phyloP scores from a whole-genome alignment of 345 rosid genomes.

The Sisymbrium altissimum region DNA sequence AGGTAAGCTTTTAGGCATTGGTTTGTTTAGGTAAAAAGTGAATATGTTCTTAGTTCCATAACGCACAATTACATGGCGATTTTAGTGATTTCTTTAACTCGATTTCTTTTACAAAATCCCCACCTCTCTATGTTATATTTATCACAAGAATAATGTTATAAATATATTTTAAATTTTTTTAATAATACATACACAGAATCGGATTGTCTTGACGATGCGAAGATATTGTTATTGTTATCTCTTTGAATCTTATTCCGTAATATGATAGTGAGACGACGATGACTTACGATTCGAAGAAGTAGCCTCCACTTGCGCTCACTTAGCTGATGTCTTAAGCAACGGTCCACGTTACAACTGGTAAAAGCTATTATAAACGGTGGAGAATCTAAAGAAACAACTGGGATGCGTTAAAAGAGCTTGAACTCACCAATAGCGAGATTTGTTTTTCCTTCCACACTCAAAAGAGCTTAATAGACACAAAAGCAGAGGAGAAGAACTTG shows the following conservation, averaged over 20 bases:
- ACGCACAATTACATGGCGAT: no score
- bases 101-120: no score
- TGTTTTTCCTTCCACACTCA: no score
- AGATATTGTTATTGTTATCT: background rate
- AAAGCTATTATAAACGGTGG: background rate
- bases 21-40: background rate
- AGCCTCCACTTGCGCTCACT: background rate
- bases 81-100: no score
- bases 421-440: no score
- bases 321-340: constrained; percentile 24
- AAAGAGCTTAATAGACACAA: no score
- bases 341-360: constrained; percentile 3
- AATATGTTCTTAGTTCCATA: background rate
- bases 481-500: no score
- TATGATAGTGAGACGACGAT: constrained; percentile 19
- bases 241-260: constrained; percentile 14
- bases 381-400: background rate
- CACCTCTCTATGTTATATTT: no score
- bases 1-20: background rate
- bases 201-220: background rate
- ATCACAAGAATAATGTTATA: no score
- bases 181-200: background rate
- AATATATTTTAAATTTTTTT: background rate
- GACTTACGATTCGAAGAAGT: constrained; percentile 9
- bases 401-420: background rate